These are phyloP conservation scores for Babjeviella inositovora DNA, from an alignment of 805 yeast species.

Conservation along the genomic window DNA sequence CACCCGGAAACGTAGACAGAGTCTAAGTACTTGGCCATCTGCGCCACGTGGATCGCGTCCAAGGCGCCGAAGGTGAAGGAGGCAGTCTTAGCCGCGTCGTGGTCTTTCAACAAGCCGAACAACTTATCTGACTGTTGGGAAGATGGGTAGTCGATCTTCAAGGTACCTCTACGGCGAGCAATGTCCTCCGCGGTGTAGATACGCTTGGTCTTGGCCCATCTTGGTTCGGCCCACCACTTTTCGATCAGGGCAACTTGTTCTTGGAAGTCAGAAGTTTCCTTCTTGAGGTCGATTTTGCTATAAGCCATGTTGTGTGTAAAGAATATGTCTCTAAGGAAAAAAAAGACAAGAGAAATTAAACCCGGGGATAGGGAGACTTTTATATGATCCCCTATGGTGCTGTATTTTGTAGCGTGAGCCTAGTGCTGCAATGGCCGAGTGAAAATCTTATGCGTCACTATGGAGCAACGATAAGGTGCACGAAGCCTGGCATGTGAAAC, in stretches of 20 bases:
- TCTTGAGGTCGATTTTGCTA: conserved; percentile 38
- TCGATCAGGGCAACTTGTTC: conserved; percentile 59
- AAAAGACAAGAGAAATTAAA: no score
- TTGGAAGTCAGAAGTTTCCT: conserved; percentile 51
- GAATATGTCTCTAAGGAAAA: no score
- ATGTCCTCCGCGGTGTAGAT: conserved; percentile 80
- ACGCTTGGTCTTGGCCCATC: conserved; percentile 83
- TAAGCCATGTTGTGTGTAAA: conserved; percentile 20
- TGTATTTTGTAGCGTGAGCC: no score
- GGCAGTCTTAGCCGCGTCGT: conserved; percentile 54
- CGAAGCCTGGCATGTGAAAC: no score
- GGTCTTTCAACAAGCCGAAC: conserved; percentile 52
- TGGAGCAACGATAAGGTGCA: no score
- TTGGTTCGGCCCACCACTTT: conserved; percentile 87
- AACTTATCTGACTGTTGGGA: conserved; percentile 71
- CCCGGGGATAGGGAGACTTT: no score
- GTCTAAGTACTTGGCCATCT: conserved; percentile 93
- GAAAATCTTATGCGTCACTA: no score
- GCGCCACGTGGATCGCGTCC: conserved; percentile 90
- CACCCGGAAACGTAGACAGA: conserved; percentile 92
- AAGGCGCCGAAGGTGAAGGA: conserved; percentile 91
- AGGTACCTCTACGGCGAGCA: conserved; percentile 73
- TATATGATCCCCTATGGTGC: no score
- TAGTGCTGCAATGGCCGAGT: no score
- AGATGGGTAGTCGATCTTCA: conserved; percentile 65